These are phyloP conservation scores for Oryza brachyantha DNA, from an alignment of 176 grass and related monocot genomes.

Conservation along the genomic window DNA sequence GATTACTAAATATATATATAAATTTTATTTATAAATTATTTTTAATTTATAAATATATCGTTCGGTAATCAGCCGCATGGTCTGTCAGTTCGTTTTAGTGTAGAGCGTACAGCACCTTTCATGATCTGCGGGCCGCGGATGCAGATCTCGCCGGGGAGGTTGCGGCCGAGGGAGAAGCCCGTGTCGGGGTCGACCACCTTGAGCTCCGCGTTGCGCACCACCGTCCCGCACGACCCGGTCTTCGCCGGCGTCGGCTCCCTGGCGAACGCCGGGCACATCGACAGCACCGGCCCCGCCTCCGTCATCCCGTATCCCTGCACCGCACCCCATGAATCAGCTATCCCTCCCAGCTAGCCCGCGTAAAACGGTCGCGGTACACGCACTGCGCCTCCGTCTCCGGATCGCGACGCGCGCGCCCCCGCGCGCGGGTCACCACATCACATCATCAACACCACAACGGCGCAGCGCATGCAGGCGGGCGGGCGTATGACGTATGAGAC, in stretches of 20 bases:
- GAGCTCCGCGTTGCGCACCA: constrained; percentile 86
- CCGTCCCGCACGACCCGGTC: constrained; percentile 75
- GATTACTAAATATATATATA: too few species aligned
- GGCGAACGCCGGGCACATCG: constrained; percentile 89
- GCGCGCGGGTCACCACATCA: background rate
- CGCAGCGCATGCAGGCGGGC: background rate
- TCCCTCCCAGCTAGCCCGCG: too few species aligned
- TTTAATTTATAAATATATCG: too few species aligned
- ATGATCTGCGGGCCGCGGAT: constrained; percentile 97
- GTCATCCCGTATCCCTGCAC: constrained; percentile 93
- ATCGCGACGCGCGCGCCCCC: background rate
- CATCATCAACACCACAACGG: too few species aligned
- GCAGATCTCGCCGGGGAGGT: constrained; percentile 87
- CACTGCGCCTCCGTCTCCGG: background rate
- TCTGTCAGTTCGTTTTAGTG: background rate
- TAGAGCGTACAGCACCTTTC: constrained; percentile 78
- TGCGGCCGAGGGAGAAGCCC: constrained; percentile 61
- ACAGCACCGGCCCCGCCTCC: constrained; percentile 90
- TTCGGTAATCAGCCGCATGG: too few species aligned
- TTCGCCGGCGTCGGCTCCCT: constrained; percentile 68
- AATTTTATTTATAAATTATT: too few species aligned
- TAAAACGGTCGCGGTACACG: too few species aligned
- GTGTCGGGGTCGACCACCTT: constrained; percentile 89
- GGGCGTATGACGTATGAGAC: background rate
- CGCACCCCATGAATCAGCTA: too few species aligned